Conservation (phyloP, 352 stramenopile species). For the Elongisporangium anandrum region DNA sequence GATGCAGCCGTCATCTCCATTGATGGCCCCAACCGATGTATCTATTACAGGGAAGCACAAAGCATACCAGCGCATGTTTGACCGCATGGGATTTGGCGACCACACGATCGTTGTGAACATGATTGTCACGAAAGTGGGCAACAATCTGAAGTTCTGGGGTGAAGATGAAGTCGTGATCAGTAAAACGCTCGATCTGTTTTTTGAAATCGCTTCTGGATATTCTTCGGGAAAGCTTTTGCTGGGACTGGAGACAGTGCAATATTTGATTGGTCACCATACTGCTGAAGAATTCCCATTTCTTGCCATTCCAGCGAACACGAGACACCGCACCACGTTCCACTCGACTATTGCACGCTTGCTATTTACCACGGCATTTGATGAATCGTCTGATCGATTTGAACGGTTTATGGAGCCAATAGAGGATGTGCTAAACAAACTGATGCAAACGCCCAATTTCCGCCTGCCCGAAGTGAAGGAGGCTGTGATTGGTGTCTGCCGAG, state of each 20-base stretch:
- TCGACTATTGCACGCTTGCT: conserved; percentile 95
- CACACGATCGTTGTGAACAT: conserved; percentile 97
- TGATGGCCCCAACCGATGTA: conserved; percentile 73
- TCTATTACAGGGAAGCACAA: conserved; percentile 91
- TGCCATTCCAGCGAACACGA: conserved; percentile 88
- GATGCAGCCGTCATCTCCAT: conserved; percentile 63
- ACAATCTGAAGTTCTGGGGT: conserved; percentile 99
- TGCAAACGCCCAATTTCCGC: conserved; percentile 74
- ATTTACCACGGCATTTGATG: conserved; percentile 94
- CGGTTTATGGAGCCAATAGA: conserved; percentile 95
- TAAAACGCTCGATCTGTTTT: conserved; percentile 95
- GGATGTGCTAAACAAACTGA: conserved; percentile 75
- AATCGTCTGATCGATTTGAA: conserved; percentile 93
- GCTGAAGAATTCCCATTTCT: conserved; percentile 98
- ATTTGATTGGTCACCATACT: conserved; percentile 95
- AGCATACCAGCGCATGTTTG: conserved; percentile 97
- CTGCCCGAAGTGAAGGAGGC: conserved; percentile 78
- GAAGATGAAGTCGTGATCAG: conserved; percentile 94
- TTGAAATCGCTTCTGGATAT: conserved; percentile 97
- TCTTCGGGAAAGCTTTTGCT: conserved; percentile 96
- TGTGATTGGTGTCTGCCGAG: conserved; percentile 95
- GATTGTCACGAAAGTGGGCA: conserved; percentile 98
- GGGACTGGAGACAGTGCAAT: conserved; percentile 96
- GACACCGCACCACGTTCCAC: conserved; percentile 97
- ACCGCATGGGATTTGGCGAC: conserved; percentile 95